These are phyloP conservation scores for Coffea canephora DNA, from an alignment of 257 asterid species.

Conservation along the genomic window DNA sequence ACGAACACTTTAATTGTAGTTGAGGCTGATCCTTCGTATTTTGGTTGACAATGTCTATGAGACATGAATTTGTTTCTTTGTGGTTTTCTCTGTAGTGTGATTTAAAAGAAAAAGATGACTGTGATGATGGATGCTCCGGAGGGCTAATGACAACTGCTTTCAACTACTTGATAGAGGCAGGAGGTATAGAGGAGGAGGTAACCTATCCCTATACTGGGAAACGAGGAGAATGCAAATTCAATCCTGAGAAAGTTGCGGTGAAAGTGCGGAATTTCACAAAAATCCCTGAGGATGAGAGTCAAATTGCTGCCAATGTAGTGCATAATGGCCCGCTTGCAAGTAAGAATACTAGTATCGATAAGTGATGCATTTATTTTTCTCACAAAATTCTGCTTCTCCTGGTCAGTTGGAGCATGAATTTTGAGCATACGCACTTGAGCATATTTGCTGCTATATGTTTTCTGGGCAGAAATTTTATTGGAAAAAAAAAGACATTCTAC, in stretches of 20 bases:
- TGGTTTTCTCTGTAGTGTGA: constrained; percentile 45
- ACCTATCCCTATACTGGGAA: constrained; percentile 72
- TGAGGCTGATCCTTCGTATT: neutral
- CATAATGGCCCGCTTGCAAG: constrained; percentile 80
- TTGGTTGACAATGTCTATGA: neutral
- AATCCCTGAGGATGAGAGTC: constrained; percentile 52
- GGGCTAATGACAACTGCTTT: constrained; percentile 91
- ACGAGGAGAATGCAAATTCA: constrained; percentile 60
- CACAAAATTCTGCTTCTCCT: neutral
- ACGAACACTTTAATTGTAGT: neutral
- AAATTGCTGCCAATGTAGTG: constrained; percentile 69
- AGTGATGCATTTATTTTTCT: neutral
- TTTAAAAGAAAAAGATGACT: constrained; percentile 36
- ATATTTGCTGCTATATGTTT: neutral
- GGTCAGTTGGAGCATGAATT: neutral
- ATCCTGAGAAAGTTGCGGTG: constrained; percentile 47
- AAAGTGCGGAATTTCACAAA: constrained; percentile 52
- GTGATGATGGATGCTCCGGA: constrained; percentile 73
- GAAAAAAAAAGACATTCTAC: neutral
- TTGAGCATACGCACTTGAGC: neutral
- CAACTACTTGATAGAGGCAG: constrained; percentile 64
- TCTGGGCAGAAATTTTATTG: neutral
- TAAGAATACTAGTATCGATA: neutral
- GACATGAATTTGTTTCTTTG: no score
- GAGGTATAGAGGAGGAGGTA: constrained; percentile 69